These are phyloP conservation scores for Achaetomiella virescens DNA, from an alignment of 495 filamentous ascomycete genomes.

Conservation along the genomic window DNA sequence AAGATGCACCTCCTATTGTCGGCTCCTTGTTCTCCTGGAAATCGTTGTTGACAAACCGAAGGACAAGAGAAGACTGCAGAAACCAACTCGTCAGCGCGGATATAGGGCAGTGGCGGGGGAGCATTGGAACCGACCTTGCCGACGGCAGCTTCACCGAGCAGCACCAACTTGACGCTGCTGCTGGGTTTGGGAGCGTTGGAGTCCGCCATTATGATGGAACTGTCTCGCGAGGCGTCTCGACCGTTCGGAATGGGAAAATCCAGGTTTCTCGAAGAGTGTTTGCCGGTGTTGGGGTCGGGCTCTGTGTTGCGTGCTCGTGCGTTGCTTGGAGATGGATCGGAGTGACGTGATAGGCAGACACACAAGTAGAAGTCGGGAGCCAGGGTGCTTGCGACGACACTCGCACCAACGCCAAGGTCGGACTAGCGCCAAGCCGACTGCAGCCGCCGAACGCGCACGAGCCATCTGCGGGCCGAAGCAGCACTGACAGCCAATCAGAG, in stretches of 20 bases:
- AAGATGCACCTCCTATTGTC: slow-evolving; percentile 84
- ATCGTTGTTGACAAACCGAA: slow-evolving; percentile 99
- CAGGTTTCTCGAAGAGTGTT: neutral
- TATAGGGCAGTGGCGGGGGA: neutral
- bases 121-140: slow-evolving; percentile 85
- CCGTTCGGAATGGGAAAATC: neutral
- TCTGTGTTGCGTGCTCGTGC: slow-evolving; percentile 5
- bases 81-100: slow-evolving; percentile 17
- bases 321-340: slow-evolving; percentile 7
- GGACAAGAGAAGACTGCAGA: slow-evolving; percentile 83
- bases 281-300: neutral
- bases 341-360: slow-evolving; percentile 32
- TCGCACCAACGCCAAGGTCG: slow-evolving; percentile 3
- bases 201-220: slow-evolving; percentile 40
- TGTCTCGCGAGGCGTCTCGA: neutral
- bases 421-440: neutral
- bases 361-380: neutral
- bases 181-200: slow-evolving; percentile 80
- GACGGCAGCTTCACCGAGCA: slow-evolving; percentile 94
- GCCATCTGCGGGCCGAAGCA: slow-evolving; percentile 7
- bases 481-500: neutral
- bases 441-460: slow-evolving; percentile 11
- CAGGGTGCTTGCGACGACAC: slow-evolving; percentile 21
- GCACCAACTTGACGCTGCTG: slow-evolving; percentile 97
- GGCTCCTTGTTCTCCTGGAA: slow-evolving; percentile 99